phyloP scores from a whole-genome alignment of 768 basidiomycete genomes.

The Boletales sp. region DNA sequence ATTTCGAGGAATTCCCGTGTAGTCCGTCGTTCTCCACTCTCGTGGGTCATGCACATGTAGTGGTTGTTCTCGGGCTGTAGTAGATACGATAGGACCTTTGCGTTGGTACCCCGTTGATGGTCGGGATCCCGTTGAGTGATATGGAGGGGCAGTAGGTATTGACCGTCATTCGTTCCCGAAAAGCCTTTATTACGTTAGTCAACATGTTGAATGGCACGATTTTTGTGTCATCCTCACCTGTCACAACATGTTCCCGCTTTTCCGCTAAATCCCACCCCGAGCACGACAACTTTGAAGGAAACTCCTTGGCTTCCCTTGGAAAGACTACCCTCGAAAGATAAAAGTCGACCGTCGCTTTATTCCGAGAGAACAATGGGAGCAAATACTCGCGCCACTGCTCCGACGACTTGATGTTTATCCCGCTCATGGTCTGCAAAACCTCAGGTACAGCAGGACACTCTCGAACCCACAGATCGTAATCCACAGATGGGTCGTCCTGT shows the following conservation, averaged over 20 bases:
- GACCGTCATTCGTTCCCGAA: conserved; percentile 39
- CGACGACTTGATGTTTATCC: conserved; percentile 29
- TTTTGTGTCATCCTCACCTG: conserved; percentile 5
- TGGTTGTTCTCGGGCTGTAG: conserved; percentile 22
- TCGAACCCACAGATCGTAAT: conserved; percentile 32
- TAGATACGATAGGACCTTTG: conserved; percentile 32
- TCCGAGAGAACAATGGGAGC: conserved; percentile 27
- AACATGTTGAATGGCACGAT: background rate
- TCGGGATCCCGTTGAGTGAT: conserved; percentile 29
- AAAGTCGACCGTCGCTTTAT: conserved; percentile 33
- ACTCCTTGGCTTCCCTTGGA: conserved; percentile 36
- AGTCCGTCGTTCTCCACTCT: conserved; percentile 13
- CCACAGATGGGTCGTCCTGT: conserved; percentile 29
- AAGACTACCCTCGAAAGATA: conserved; percentile 37
- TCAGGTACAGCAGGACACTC: conserved; percentile 17
- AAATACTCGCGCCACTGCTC: conserved; percentile 22
- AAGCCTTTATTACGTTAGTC: conserved; percentile 23
- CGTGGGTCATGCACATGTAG: conserved; percentile 12
- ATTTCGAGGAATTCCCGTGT: conserved; percentile 22
- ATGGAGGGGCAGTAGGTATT: conserved; percentile 35
- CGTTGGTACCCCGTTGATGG: conserved; percentile 42
- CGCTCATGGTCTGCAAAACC: conserved; percentile 8
- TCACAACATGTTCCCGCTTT: conserved; percentile 13
- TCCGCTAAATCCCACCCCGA: conserved; percentile 38
- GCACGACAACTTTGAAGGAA: conserved; percentile 31